These are phyloP conservation scores for Diplodia scrobiculata DNA, from an alignment of 2,329 filamentous ascomycete species.

Conservation along the genomic window DNA sequence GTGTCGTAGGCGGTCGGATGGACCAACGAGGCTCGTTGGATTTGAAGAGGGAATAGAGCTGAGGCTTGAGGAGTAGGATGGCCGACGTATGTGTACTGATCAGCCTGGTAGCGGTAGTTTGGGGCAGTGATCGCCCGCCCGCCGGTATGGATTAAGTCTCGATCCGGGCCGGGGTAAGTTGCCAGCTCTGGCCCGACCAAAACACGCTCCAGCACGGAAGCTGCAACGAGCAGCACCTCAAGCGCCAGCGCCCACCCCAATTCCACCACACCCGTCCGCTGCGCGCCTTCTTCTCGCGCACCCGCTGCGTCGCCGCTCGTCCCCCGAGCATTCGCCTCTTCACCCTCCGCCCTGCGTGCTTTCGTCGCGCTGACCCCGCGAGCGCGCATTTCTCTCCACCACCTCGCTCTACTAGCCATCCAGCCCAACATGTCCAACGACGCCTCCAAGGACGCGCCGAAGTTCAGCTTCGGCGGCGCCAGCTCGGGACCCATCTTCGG, in stretches of 20 bases:
- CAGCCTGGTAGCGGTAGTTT: slow-evolving; percentile 17
- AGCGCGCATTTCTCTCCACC: not conserved
- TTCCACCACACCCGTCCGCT: not conserved
- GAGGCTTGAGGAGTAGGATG: slow-evolving; percentile 15
- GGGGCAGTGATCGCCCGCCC: slow-evolving; percentile 24
- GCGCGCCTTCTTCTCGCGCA: not conserved
- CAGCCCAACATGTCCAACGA: slow-evolving; percentile 32
- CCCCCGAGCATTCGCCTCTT: not conserved
- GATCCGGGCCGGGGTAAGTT: slow-evolving; percentile 9
- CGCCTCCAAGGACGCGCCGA: slow-evolving; percentile 41
- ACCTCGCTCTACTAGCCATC: not conserved
- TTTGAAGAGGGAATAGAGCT: slow-evolving; percentile 13
- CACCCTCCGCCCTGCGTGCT: not conserved
- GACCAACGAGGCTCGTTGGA: slow-evolving; percentile 10
- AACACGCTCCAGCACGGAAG: slow-evolving; percentile 20
- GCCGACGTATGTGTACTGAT: slow-evolving; percentile 28
- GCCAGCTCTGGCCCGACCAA: slow-evolving; percentile 24
- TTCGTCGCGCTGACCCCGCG: slow-evolving; percentile 8
- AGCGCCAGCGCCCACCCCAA: slow-evolving; percentile 5
- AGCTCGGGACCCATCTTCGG: slow-evolving; percentile 47
- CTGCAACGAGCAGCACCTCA: slow-evolving; percentile 21
- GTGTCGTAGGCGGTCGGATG: not conserved
- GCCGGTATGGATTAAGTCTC: slow-evolving; percentile 4
- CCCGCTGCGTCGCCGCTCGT: slow-evolving; percentile 11
- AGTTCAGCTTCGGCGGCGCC: slow-evolving; percentile 44